phyloP scores from a whole-genome alignment of 305 asterid genomes.

The Solanum aculeatissimum region DNA sequence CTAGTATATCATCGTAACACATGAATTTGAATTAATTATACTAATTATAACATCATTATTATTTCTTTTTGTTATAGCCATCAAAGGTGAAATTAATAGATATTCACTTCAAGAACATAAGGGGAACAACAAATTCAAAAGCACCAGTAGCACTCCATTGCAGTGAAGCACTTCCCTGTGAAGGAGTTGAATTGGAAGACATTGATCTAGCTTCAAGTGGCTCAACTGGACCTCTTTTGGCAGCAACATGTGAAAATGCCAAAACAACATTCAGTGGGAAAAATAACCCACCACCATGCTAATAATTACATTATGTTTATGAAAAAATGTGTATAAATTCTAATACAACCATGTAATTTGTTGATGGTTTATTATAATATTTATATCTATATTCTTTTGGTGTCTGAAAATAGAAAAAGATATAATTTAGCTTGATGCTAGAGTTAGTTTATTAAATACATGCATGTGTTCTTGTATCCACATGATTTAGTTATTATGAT shows the following conservation, averaged over 20 bases:
- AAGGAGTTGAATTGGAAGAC: constrained; percentile 26
- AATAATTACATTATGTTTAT: neutral
- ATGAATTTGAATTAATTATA: neutral
- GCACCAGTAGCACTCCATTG: constrained; percentile 30
- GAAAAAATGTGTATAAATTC: neutral
- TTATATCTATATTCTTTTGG: neutral
- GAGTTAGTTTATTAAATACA: too few species aligned
- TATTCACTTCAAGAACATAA: constrained; percentile 44
- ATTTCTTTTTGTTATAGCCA: constrained; percentile 21
- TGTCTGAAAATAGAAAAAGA: neutral
- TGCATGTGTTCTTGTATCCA: neutral
- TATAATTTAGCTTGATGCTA: neutral
- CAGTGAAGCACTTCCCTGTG: constrained; percentile 45
- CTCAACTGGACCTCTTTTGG: neutral
- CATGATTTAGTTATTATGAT: too few species aligned
- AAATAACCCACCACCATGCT: neutral
- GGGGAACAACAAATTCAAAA: constrained; percentile 34
- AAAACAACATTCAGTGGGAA: neutral
- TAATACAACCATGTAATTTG: neutral
- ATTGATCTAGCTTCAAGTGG: constrained; percentile 8
- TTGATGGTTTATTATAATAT: neutral
- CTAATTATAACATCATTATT: neutral
- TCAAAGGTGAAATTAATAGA: constrained; percentile 45
- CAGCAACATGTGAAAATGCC: constrained; percentile 4
- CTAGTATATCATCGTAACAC: neutral